Conservation (phyloP, 1,284 basidiomycete species). For the Rhodotorula mucilaginosa region DNA sequence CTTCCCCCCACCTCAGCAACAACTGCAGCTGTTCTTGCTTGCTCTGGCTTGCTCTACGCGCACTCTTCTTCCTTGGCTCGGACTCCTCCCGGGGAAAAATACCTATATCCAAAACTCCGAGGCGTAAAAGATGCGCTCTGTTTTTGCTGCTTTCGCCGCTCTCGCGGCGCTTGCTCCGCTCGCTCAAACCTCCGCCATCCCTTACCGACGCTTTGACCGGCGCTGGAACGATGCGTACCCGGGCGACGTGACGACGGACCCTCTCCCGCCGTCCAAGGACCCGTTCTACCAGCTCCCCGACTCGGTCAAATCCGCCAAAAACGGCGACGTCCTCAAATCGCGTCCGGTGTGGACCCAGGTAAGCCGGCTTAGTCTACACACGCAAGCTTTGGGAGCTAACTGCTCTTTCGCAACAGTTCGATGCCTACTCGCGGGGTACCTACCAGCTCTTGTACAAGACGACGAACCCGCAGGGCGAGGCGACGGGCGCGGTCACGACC, state of each 20-base stretch:
- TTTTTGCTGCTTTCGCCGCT: neutral
- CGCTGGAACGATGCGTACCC: slow-evolving; percentile 1
- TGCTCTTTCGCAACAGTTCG: neutral
- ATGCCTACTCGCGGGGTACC: neutral
- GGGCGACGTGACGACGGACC: neutral
- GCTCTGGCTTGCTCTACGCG: neutral
- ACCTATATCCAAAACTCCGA: neutral
- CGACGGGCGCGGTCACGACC: slow-evolving; percentile 1
- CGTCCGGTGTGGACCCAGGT: slow-evolving; percentile 6
- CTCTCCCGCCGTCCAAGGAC: slow-evolving; percentile 4
- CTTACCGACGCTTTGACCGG: neutral
- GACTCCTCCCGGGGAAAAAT: neutral
- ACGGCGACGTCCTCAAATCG: slow-evolving; percentile 5
- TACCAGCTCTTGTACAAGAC: slow-evolving; percentile 18
- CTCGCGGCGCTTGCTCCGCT: neutral
- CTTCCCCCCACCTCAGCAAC: neutral
- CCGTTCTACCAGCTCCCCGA: slow-evolving; percentile 1
- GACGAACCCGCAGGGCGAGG: neutral
- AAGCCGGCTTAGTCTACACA: no score
- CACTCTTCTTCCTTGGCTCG: neutral
- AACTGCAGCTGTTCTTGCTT: neutral
- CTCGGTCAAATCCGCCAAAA: neutral
- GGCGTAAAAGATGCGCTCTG: neutral
- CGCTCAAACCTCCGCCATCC: neutral
- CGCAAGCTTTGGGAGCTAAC: no score